Base-by-base conservation (phyloP, 1,139 yeast species). In the Arxiozyma slooffiae region DNA sequence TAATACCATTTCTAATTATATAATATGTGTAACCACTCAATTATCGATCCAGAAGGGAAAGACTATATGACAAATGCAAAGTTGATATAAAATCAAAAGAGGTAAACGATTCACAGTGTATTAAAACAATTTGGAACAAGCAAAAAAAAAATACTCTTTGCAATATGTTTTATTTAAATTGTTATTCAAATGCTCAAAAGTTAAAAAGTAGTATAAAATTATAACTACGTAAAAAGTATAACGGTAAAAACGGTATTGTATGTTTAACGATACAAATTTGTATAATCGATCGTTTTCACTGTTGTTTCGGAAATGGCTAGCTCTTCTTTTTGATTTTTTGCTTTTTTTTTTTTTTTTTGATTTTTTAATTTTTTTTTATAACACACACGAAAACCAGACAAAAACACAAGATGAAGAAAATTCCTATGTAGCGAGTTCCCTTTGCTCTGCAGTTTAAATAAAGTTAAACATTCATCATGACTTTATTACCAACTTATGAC, bases 1-100 rank as follows among this genome's bases (percentile, higher is more conserved):
- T 52, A 85, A 74, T 51, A 90, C 96, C 97, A 89, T 89, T 11
- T 30, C 4, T 11, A 11, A 6, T 14, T 30, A 8, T 30, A n/a
- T 20, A 43, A 14, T 30, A 30, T 30, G 11, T 30, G 14, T 11
- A 30, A n/a, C 14, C n/a, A 30, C 11, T 14, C 3, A 30, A 30
- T 11, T 30, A 30, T 30, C n/a, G 14, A 30, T 6, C 14, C 14
- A 30, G 14, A 4, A 30, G 7, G 14, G 3, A 30, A 11, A 30
- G 36, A 4, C 6, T n/a, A 30, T 30, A 6, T 30, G 14, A 30
- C 14, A 30, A 30, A 9, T 30, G n/a, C 14, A 30, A 30, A 6
- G 36, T 11, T 30, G 14, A 30, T 30, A 11, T 30, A 30, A 14
- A 30, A 30, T 14, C 14, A 16, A 30, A 30, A 30, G 6, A 30